Base-by-base conservation (phyloP, 2,329 filamentous ascomycete genomes). In the Cladosporium velox region DNA sequence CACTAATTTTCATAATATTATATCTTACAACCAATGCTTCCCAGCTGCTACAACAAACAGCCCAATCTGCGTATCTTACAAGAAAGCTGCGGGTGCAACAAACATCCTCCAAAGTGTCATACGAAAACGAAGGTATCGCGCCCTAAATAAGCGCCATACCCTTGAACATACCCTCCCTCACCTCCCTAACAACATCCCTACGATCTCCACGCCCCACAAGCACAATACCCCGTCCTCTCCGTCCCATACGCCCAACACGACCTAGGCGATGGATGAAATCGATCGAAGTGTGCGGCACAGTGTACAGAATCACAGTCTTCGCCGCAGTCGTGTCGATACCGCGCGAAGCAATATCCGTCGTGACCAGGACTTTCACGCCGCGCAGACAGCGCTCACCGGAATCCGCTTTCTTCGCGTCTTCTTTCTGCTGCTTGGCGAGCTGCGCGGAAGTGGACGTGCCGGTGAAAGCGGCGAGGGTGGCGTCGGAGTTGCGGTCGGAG, bases 191-290 rank as follows among this genome's bases (percentile, higher is more conserved):
- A 34, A 98, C 87, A 78, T 98, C 94, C 75, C 90, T 91, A 63
- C 95, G 84, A 77, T 98, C 95, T 68, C 93, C 87, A 77, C 91
- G 94, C 68, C 93, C 94, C 1, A 97, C 91, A 41, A 99, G 82
- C 32, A 98, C 93, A 70, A 98, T 89, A 24, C 93, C 95, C 65
- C 93, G 86, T 18, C 95, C 95, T 76, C 95, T 86, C 68, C 93
- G 87, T 2, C 93, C 93, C 92, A 98, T 98, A 38, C 95, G 87
- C 0, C 95, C 95, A 1, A 95, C 92, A 66, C 95, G 87, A 18
- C 95, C 95, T 4, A 98, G 87, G 18, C 96, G 90, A 79, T 99
- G 96, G 74, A 99, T 97, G 74, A 99, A 99, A 78, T 99, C 96
- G 67, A 99, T 96, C 0, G 93, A 96, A 0, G 92, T 96, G 76